Conservation (phyloP, 2,329 filamentous ascomycete genomes). For the Trichophyton rubrum region DNA sequence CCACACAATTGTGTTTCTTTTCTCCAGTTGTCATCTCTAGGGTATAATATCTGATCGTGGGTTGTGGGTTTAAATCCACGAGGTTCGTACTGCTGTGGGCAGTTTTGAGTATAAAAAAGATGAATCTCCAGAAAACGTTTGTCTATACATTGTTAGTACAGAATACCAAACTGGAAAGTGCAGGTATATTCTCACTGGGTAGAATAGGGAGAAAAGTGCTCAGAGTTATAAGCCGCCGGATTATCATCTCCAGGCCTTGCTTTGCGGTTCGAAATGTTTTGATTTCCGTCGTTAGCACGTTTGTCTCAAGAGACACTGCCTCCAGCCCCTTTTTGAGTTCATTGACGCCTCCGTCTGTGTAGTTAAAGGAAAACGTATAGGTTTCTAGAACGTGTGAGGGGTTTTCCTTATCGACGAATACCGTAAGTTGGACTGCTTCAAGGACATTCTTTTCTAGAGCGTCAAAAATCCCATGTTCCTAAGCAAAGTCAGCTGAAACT, state of each 20-base stretch:
- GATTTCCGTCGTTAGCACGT: constrained; percentile 22
- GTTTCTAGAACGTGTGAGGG: constrained; percentile 35
- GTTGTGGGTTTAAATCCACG: constrained; percentile 27
- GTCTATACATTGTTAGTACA: constrained; percentile 15
- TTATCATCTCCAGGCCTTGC: constrained; percentile 31
- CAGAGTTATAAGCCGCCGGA: constrained; percentile 30
- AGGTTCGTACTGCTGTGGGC: constrained; percentile 29
- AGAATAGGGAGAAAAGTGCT: constrained; percentile 30
- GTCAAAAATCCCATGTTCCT: constrained; percentile 40
- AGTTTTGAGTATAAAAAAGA: constrained; percentile 34
- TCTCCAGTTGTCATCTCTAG: constrained; percentile 27
- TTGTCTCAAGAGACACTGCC: constrained; percentile 20
- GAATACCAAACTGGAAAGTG: background rate
- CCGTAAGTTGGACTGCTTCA: constrained; percentile 35
- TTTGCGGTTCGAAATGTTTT: constrained; percentile 30
- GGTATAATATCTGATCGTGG: constrained; percentile 25
- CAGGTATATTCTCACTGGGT: constrained; percentile 25
- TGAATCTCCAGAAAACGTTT: constrained; percentile 33
- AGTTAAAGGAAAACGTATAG: constrained; percentile 40
- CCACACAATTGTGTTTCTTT: constrained; percentile 24
- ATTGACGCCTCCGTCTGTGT: constrained; percentile 21
- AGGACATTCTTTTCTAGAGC: constrained; percentile 33
- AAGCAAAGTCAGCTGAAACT: background rate
- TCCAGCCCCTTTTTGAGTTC: constrained; percentile 21
- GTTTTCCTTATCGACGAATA: constrained; percentile 29